Percentiles rank a stretch among this genome's conserved stretches.
phyloP scores from a whole-genome alignment of 1,284 basidiomycete species.

The Trichosporon sp. region DNA sequence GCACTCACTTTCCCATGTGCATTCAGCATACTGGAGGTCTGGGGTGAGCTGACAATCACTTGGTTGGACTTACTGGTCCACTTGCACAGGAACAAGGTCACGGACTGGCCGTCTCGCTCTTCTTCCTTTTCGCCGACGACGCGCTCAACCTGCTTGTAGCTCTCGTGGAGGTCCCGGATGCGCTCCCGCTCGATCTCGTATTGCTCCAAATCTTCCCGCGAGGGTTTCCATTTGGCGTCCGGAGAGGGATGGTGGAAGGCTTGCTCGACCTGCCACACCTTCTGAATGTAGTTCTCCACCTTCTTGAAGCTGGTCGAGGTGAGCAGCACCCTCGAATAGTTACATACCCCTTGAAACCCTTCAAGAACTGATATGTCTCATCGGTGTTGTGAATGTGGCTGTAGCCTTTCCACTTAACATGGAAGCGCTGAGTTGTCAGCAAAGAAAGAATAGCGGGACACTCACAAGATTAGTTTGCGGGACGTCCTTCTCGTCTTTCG shows the following conservation, averaged over 20 bases:
- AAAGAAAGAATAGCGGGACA: slow-evolving; percentile 16
- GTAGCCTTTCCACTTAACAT: slow-evolving; percentile 94
- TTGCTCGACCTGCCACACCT: slow-evolving; percentile 64
- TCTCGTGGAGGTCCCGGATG: slow-evolving; percentile 81
- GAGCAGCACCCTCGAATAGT: slow-evolving; percentile 22
- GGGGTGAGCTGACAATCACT: not conserved
- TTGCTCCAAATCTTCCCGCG: slow-evolving; percentile 83
- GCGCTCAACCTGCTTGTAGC: slow-evolving; percentile 87
- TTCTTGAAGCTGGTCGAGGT: slow-evolving; percentile 79
- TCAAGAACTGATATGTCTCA: slow-evolving; percentile 88
- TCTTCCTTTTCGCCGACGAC: slow-evolving; percentile 77
- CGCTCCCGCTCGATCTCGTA: slow-evolving; percentile 85
- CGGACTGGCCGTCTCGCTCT: slow-evolving; percentile 54
- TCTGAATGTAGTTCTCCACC: slow-evolving; percentile 98
- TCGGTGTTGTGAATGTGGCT: slow-evolving; percentile 95
- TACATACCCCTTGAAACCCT: slow-evolving; percentile 60
- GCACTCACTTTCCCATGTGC: slow-evolving; percentile 83
- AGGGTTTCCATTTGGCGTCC: slow-evolving; percentile 59
- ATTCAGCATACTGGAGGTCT: slow-evolving; percentile 87
- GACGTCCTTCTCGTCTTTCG: slow-evolving; percentile 69
- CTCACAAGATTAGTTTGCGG: slow-evolving; percentile 81
- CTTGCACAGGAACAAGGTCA: slow-evolving; percentile 91
- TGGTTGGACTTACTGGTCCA: slow-evolving; percentile 62
- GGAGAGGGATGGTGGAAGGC: slow-evolving; percentile 56
- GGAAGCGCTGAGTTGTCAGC: slow-evolving; percentile 64